Conservation (phyloP, 1,284 basidiomycete species). For the Pascua guehoae region DNA sequence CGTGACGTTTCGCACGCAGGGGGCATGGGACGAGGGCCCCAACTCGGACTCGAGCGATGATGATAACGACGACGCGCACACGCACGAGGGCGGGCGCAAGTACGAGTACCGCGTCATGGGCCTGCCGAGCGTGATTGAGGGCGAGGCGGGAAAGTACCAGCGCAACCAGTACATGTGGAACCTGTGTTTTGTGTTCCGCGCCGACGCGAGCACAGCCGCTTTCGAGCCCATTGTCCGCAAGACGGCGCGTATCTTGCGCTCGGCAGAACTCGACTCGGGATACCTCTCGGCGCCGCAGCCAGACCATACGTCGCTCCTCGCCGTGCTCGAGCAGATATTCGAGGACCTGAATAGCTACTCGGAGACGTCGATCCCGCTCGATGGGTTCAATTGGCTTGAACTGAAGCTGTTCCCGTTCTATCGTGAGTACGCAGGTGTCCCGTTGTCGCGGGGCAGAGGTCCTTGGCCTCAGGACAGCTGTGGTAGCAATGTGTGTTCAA, state of each 20-base stretch:
- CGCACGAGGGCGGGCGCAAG: conserved; percentile 3
- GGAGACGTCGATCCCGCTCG: conserved; percentile 84
- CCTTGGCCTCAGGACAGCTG: not conserved
- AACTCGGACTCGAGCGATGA: conserved; percentile 22
- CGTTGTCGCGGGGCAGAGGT: no score
- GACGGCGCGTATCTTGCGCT: conserved; percentile 80
- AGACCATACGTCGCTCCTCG: conserved; percentile 64
- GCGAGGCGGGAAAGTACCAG: conserved; percentile 59
- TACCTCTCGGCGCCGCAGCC: conserved; percentile 76
- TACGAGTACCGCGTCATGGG: conserved; percentile 72
- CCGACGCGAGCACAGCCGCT: conserved; percentile 78
- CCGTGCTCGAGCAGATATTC: conserved; percentile 91
- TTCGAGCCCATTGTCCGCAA: conserved; percentile 97
- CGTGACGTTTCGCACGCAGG: conserved; percentile 57
- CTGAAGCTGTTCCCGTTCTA: conserved; percentile 95
- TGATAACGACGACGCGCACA: conserved; percentile 13
- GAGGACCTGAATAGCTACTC: conserved; percentile 97
- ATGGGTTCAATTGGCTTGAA: conserved; percentile 85
- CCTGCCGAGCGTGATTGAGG: conserved; percentile 71
- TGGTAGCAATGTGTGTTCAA: no score
- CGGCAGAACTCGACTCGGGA: conserved; percentile 84
- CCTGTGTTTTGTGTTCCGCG: conserved; percentile 91
- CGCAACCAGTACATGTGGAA: conserved; percentile 92
- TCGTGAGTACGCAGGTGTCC: conserved; percentile 43
- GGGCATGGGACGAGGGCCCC: conserved; percentile 16